Conservation (phyloP, 1,139 yeast genomes). For the Geotrichum restrictum region DNA sequence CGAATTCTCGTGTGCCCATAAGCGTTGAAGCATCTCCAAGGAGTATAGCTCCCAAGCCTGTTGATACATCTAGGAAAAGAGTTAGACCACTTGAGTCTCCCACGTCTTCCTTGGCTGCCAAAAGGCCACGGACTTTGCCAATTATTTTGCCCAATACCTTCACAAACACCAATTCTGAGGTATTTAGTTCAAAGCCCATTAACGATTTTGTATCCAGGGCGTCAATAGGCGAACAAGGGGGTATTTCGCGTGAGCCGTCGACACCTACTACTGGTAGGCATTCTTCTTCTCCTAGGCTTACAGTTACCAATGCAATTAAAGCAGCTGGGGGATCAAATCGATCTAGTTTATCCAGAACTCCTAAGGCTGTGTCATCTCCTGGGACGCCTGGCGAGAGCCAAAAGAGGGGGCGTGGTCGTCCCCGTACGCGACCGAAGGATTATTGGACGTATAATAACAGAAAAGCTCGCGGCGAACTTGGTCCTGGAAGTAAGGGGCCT, state of each 20-base stretch:
- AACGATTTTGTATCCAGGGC: not conserved
- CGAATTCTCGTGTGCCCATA: not conserved
- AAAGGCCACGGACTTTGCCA: constrained; percentile 5
- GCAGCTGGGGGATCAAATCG: constrained; percentile 12
- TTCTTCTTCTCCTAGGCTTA: constrained; percentile 11
- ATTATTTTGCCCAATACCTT: not conserved
- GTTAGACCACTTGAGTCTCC: not conserved
- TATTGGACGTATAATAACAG: constrained; percentile 14
- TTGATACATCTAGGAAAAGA: not conserved
- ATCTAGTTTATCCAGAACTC: not conserved
- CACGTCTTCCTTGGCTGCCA: not conserved
- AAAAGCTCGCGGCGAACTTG: constrained; percentile 14
- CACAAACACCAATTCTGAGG: not conserved
- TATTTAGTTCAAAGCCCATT: not conserved
- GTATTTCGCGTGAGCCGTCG: not conserved
- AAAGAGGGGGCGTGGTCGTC: constrained; percentile 15
- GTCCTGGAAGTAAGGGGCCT: constrained; percentile 3
- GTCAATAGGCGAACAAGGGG: not conserved
- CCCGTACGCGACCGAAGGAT: constrained; percentile 14
- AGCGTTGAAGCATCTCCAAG: not conserved
- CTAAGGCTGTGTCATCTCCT: not conserved
- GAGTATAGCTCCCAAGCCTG: constrained; percentile 4
- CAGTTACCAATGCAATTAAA: constrained; percentile 14
- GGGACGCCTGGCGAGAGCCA: constrained; percentile 1
- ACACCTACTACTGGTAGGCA: not conserved